These are phyloP conservation scores for Sporothrix schenckii DNA, from an alignment of 2,329 filamentous ascomycete species.

Conservation along the genomic window DNA sequence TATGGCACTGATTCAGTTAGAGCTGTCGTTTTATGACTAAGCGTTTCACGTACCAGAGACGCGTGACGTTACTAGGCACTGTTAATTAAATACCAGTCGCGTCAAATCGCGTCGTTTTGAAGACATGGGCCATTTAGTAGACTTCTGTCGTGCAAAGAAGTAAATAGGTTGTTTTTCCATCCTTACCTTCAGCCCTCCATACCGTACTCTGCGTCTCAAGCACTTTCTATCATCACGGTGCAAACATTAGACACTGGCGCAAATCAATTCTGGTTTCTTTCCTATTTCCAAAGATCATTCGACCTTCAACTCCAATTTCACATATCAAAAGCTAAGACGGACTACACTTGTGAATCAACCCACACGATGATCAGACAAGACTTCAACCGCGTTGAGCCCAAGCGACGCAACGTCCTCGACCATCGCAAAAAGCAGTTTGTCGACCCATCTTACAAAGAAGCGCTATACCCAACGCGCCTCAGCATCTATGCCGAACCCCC, in stretches of 20 bases:
- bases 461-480: constrained; percentile 79
- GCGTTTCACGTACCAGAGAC: background rate
- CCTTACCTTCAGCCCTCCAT: background rate
- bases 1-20: too few relatives aligned
- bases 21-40: background rate
- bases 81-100: constrained; percentile 32
- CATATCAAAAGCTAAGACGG: background rate
- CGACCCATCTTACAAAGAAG: constrained; percentile 72
- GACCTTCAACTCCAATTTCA: background rate
- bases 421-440: constrained; percentile 87
- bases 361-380: constrained; percentile 54
- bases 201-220: background rate
- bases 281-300: background rate
- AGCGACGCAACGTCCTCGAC: constrained; percentile 76
- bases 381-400: constrained; percentile 62
- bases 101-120: constrained; percentile 34
- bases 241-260: background rate
- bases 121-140: too few relatives aligned
- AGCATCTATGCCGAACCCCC: constrained; percentile 91
- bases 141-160: background rate
- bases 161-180: background rate
- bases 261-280: background rate
- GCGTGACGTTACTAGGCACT: constrained; percentile 28
- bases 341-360: background rate
- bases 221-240: background rate